These are phyloP conservation scores for Shiraia sp. DNA, from an alignment of 2,329 filamentous ascomycete genomes.

Conservation along the genomic window DNA sequence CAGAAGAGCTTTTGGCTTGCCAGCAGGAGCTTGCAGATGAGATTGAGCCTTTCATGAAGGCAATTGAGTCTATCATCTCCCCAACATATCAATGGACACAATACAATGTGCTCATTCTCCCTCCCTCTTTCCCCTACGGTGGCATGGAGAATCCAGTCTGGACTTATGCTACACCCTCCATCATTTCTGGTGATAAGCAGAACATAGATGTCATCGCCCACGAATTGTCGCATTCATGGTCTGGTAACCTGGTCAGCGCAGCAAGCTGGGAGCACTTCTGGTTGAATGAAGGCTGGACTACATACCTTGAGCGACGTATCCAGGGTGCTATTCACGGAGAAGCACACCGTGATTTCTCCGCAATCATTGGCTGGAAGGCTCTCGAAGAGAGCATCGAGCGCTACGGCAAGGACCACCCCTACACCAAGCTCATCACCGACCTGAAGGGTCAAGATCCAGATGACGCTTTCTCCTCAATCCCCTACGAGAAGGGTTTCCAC, in stretches of 20 bases:
- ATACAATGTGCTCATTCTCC: slow-evolving; percentile 91
- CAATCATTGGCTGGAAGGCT: slow-evolving; percentile 94
- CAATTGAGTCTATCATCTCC: slow-evolving; percentile 79
- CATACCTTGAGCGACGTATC: slow-evolving; percentile 88
- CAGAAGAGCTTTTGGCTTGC: slow-evolving; percentile 80
- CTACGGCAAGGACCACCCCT: slow-evolving; percentile 83
- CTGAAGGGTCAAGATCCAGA: slow-evolving; percentile 92
- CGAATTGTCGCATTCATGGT: slow-evolving; percentile 78
- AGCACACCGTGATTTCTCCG: slow-evolving; percentile 85
- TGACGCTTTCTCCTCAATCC: slow-evolving; percentile 88
- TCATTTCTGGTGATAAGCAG: slow-evolving; percentile 80
- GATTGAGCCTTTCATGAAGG: slow-evolving; percentile 88
- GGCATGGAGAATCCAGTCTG: slow-evolving; percentile 92
- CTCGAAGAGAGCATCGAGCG: slow-evolving; percentile 78
- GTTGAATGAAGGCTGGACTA: slow-evolving; percentile 84
- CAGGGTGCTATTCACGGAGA: slow-evolving; percentile 78
- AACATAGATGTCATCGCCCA: slow-evolving; percentile 97
- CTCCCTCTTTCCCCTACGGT: slow-evolving; percentile 66
- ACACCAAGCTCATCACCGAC: slow-evolving; percentile 86
- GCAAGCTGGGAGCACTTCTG: slow-evolving; percentile 80
- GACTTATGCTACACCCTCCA: slow-evolving; percentile 92
- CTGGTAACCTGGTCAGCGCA: slow-evolving; percentile 80
- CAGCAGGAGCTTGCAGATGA: slow-evolving; percentile 91
- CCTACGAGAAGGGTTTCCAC: slow-evolving; percentile 96
- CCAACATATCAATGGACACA: slow-evolving; percentile 86